Base-by-base conservation (phyloP, 805 yeast species). In the Yamadazyma endophytica region DNA sequence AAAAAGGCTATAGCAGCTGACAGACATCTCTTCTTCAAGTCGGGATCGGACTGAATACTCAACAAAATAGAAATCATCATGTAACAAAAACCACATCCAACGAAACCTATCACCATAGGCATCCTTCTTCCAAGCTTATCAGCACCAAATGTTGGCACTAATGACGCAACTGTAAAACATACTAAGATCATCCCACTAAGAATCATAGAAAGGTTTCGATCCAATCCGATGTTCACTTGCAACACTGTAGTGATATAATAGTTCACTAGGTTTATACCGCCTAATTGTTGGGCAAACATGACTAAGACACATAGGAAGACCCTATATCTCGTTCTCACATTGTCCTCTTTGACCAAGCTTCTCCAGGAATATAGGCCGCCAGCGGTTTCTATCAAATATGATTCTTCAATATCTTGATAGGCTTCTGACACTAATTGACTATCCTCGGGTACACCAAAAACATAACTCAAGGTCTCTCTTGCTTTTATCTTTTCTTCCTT, bases 401-500 rank as follows among this genome's bases (percentile, higher is more conserved):
- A 39, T 12, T 34, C 35, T 25, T 37, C 37, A 8, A 37, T 32
- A 21, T 40, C 44, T 3, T 25, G 17, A 21, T 37, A 35, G 14
- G 31, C 33, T 9, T 26, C 17, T 8, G 35, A 13, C 13, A 32
- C 29, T 17, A 31, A 31, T 8, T 32, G 35, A 13, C 35, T 22
- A 9, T 28, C 31, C 16, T 32, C 33, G 6, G 21, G 9, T n/a
- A 30, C 27, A 11, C 25, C 31, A 50, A 21, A 58, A 40, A 36
- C 47, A 29, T 41, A 39, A 7, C 32, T 12, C 13, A 39, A 26
- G 3, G 35, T 21, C 11, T 25, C 12, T 25, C 31, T 40, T 17
- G 82, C 82, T 44, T 77, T 80, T 24, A 62, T 68, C 40, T 64
- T 58, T 47, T 75, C 60, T 34, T 68, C 68, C 33, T 68, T 59